Evolutionary conservation across 1,284 basidiomycete genomes (phyloP).

Genomic region (Naganishia albida): DNA sequence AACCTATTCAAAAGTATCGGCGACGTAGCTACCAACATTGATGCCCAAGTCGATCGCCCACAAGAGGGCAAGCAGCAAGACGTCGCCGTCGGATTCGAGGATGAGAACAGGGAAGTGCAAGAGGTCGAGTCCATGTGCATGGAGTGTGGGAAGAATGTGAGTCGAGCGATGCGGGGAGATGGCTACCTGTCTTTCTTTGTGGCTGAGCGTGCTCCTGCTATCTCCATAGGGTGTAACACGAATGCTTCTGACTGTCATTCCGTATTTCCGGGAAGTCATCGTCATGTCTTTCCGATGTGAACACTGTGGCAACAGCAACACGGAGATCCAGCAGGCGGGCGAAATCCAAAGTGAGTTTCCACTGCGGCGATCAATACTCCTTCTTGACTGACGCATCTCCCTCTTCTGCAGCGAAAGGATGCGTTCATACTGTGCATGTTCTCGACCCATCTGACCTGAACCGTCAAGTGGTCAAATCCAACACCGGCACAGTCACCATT

Average conservation of each 20-base stretch:
- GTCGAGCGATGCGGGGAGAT: slow-evolving; percentile 39
- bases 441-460: slow-evolving; percentile 77
- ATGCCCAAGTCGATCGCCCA: slow-evolving; percentile 39
- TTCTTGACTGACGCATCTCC: background rate
- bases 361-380: background rate
- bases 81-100: slow-evolving; percentile 51
- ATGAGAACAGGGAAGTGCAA: slow-evolving; percentile 67
- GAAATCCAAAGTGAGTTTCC: slow-evolving; percentile 72
- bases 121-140: slow-evolving; percentile 93
- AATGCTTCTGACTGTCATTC: slow-evolving; percentile 89
- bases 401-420: slow-evolving; percentile 52
- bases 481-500: slow-evolving; percentile 75
- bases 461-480: slow-evolving; percentile 90
- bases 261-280: slow-evolving; percentile 94
- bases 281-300: slow-evolving; percentile 96
- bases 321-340: slow-evolving; percentile 92
- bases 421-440: slow-evolving; percentile 77
- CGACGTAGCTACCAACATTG: slow-evolving; percentile 49
- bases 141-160: slow-evolving; percentile 83
- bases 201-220: background rate
- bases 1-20: slow-evolving; percentile 52
- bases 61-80: slow-evolving; percentile 34
- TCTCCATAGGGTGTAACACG: slow-evolving; percentile 75
- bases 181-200: slow-evolving; percentile 2
- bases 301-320: slow-evolving; percentile 86